Evolutionary conservation across 805 yeast genomes (phyloP), one percentile per base, ranked within the genome.

Genomic region (Pichia cabralensis): DNA sequence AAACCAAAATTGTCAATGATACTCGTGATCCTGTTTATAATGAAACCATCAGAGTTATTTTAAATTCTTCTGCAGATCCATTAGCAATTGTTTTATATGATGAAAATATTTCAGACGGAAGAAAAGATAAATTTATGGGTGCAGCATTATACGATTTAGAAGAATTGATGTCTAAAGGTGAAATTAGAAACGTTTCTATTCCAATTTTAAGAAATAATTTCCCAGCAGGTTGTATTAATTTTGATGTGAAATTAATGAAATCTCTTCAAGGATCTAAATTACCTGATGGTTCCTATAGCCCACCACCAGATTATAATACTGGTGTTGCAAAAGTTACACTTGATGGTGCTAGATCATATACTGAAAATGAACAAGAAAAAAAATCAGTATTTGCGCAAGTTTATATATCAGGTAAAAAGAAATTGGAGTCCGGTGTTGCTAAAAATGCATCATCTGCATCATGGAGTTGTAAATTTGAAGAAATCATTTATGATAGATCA

Each of bases 231-330:
- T 67, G 69, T 31, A 60, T 92, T 28, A 58, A 56, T 6, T 83
- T 76, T 53, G 86, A 82, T 42, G 65, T 82, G 46, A 74, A 74
- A 43, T 82, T 70, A 62, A 76, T 76, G 67, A 92, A 94, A 26
- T 78, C 92, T 11, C 60, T 85, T 41, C 65, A 73, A 59, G 65
- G 74, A 38, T 56, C 65, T 46, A 61, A 71, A 41, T 67, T 71
- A 38, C 78, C 83, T 3, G 95, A 85, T 56, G 96, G 96, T 33
- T 78, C 88, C 3, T 65, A 71, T 35, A 78, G 76, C 44, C 85
- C 94, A 31, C 82, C 94, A 30, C 95, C 95, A 29, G 96, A 85
- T 45, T 72, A 84, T 54, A 89, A 89, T 60, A 85, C 96, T 12
- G 99, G 99, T 68, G 77, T 94, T 47, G 74, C 80, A 15, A 69